A percentile compares a stretch with the other conserved stretches of the same genome.
phyloP scores from a whole-genome alignment of 148 eudicot genomes.

The Fagopyrum homotropicum region DNA sequence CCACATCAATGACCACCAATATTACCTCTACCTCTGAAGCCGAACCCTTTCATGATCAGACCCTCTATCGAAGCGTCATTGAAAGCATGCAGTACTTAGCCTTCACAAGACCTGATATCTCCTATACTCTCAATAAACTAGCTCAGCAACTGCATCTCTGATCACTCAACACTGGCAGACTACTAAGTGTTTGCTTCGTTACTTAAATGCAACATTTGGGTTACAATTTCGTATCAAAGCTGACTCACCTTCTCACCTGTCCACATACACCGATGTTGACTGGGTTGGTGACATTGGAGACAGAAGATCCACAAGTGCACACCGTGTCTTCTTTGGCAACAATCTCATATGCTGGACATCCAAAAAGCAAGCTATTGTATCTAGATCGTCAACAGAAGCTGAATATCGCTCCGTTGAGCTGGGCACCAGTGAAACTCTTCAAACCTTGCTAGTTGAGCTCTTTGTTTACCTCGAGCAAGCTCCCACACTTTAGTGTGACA shows the following conservation, averaged over 20 bases:
- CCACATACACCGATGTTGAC: background rate
- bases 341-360: background rate
- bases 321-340: background rate
- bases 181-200: background rate
- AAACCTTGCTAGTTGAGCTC: background rate
- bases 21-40: too few relatives aligned
- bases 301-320: background rate
- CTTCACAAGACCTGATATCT: background rate
- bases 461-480: too few relatives aligned
- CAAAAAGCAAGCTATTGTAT: background rate
- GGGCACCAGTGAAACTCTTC: background rate
- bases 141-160: background rate
- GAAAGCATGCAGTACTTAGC: background rate
- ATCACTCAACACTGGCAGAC: too few relatives aligned
- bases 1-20: background rate
- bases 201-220: background rate
- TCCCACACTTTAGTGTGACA: too few relatives aligned
- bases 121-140: background rate
- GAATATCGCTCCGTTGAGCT: background rate
- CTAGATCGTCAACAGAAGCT: background rate
- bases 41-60: background rate
- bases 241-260: background rate
- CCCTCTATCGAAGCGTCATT: background rate
- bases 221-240: background rate
- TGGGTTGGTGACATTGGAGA: background rate